phyloP scores from a whole-genome alignment of 768 basidiomycete species.

The Lactarius sanguifluus region DNA sequence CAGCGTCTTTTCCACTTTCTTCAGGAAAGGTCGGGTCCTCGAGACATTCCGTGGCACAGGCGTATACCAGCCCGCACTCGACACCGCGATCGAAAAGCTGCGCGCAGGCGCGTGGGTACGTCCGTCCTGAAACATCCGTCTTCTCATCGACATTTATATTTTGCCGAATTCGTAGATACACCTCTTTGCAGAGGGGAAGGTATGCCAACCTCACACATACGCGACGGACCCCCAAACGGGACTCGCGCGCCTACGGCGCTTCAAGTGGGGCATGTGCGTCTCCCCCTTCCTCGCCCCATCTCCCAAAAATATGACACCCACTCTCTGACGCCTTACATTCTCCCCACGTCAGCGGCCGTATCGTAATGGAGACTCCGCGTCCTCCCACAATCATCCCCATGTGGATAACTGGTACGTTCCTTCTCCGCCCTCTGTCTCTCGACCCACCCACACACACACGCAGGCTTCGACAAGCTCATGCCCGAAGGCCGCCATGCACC shows the following conservation, averaged over 20 bases:
- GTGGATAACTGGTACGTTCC: conserved; percentile 77
- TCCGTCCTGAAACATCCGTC: conserved; percentile 13
- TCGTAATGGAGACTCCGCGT: conserved; percentile 66
- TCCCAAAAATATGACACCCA: background rate
- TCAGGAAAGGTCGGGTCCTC: conserved; percentile 84
- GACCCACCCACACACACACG: no score
- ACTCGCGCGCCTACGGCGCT: conserved; percentile 57
- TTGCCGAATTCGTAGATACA: conserved; percentile 58
- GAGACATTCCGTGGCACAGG: conserved; percentile 92
- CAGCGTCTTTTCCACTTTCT: conserved; percentile 82
- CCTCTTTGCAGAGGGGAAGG: conserved; percentile 85
- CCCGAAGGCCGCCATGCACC: conserved; percentile 80
- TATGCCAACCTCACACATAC: conserved; percentile 70
- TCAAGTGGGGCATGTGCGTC: conserved; percentile 96
- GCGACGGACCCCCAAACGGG: conserved; percentile 40
- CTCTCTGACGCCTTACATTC: background rate
- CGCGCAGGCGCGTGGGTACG: conserved; percentile 85
- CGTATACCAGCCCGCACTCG: conserved; percentile 83
- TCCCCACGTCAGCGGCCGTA: conserved; percentile 59
- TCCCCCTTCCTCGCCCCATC: conserved; percentile 2
- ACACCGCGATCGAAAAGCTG: conserved; percentile 77
- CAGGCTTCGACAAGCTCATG: conserved; percentile 88
- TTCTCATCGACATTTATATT: no score
- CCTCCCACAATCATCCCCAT: conserved; percentile 86
- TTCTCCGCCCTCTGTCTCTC: no score